These are phyloP conservation scores for Phaeosphaeria sp. DNA, from an alignment of 2,329 filamentous ascomycete species.

Conservation along the genomic window DNA sequence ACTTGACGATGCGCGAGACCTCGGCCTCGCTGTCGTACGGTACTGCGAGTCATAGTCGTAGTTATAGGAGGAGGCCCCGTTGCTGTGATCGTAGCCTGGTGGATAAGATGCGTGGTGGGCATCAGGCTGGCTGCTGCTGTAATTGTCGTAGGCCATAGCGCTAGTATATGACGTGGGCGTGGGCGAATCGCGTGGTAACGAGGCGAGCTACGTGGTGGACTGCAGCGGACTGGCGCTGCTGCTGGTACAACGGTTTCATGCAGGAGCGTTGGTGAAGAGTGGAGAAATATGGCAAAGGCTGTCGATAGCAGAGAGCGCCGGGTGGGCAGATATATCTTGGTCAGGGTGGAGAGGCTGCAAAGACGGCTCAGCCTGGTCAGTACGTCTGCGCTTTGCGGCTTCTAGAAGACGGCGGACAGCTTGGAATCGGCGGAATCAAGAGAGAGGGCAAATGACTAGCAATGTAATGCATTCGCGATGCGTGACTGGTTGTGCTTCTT, in stretches of 20 bases:
- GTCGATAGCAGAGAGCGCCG: conserved; percentile 6
- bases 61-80: conserved; percentile 19
- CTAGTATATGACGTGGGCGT: conserved; percentile 23
- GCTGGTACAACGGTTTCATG: conserved; percentile 28
- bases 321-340: conserved; percentile 9
- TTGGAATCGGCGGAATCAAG: conserved; percentile 8
- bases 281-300: conserved; percentile 7
- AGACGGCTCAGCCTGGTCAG: conserved; percentile 23
- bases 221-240: conserved; percentile 29
- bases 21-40: conserved; percentile 27
- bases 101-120: conserved; percentile 21
- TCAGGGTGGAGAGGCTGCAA: conserved; percentile 10
- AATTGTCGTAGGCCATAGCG: conserved; percentile 22
- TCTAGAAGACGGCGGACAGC: conserved; percentile 15
- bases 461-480: conserved; percentile 7
- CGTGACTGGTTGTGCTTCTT: conserved; percentile 15
- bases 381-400: conserved; percentile 20
- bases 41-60: conserved; percentile 34
- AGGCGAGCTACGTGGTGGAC: conserved; percentile 13
- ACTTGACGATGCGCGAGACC: conserved; percentile 38
- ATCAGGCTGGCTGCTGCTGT: conserved; percentile 26
- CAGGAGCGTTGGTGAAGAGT: conserved; percentile 16
- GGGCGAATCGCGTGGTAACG: conserved; percentile 14
- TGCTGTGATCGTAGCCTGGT: conserved; percentile 26
- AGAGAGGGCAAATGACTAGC: conserved; percentile 11